Evolutionary conservation across 2,329 filamentous ascomycete species (phyloP).

Genomic region (Aspergillus uvarum): DNA sequence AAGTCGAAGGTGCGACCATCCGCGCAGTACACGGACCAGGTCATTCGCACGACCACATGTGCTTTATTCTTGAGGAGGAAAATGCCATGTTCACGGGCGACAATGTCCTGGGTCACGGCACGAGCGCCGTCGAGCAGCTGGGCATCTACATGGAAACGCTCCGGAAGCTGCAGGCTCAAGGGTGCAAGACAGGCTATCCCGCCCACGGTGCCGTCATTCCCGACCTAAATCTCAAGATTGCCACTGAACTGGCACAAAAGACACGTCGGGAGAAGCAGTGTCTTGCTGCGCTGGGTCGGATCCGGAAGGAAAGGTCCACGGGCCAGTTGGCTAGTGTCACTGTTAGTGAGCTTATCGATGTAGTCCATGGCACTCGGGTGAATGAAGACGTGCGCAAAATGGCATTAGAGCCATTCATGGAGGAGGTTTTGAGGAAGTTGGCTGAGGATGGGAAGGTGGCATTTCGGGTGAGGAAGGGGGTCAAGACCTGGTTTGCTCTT

Average conservation of each 20-base stretch:
- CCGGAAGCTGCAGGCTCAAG: conserved; percentile 33
- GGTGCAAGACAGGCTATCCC: conserved; percentile 45
- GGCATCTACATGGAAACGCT: conserved; percentile 39
- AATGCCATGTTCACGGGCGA: conserved; percentile 78
- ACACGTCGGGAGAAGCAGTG: conserved; percentile 43
- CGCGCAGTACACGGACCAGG: conserved; percentile 56
- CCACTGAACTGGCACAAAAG: conserved; percentile 39
- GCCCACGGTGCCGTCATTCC: conserved; percentile 46
- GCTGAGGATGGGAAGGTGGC: background rate
- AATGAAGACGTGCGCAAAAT: too few species aligned
- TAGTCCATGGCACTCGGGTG: too few species aligned
- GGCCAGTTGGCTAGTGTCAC: conserved; percentile 38
- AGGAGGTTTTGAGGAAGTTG: background rate
- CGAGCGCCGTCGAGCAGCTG: conserved; percentile 42
- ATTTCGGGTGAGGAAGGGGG: too few species aligned
- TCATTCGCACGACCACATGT: conserved; percentile 74
- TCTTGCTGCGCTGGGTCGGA: conserved; percentile 31
- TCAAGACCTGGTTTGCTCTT: background rate
- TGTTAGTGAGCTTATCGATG: conserved; percentile 37
- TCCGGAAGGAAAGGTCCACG: conserved; percentile 6
- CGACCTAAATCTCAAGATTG: conserved; percentile 43
- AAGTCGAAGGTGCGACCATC: conserved; percentile 42
- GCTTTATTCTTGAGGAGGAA: conserved; percentile 69
- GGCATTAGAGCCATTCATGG: background rate
- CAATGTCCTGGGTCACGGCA: conserved; percentile 68